These are phyloP conservation scores for Ogataea paradorogensis DNA, from an alignment of 805 yeast genomes.

Conservation along the genomic window DNA sequence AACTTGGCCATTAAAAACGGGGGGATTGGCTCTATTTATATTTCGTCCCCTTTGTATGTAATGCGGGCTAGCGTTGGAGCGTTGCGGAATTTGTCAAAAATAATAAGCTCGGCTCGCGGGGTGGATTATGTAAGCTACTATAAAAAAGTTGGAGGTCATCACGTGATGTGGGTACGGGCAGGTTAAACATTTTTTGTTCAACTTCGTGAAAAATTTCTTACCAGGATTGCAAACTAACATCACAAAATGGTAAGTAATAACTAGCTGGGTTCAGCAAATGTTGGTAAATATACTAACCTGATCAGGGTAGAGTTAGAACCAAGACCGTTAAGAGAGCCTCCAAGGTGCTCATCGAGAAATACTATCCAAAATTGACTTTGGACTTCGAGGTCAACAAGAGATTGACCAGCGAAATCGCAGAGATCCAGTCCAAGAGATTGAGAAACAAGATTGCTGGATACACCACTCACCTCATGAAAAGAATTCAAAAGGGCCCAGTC, in stretches of 20 bases:
- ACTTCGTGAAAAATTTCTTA: conserved; percentile 12
- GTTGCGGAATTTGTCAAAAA: conserved; percentile 1
- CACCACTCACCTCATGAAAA: conserved; percentile 99
- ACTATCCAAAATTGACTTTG: conserved; percentile 99
- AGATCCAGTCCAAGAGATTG: conserved; percentile 98
- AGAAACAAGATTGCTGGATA: conserved; percentile 99
- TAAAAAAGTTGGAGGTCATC: neutral
- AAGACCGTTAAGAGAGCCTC: conserved; percentile 99
- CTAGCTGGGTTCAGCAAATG: conserved; percentile 4
- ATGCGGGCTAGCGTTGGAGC: conserved; percentile 6
- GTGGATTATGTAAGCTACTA: too few species aligned
- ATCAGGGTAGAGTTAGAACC: conserved; percentile 99
- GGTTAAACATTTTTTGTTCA: conserved; percentile 4
- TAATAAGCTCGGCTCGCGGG: neutral
- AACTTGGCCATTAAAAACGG: conserved; percentile 44
- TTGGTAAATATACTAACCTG: conserved; percentile 1
- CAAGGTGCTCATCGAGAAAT: conserved; percentile 98
- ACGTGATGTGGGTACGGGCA: conserved; percentile 9
- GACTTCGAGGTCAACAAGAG: conserved; percentile 99
- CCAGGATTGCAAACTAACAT: conserved; percentile 12
- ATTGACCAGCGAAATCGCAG: conserved; percentile 96
- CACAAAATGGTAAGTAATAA: conserved; percentile 30
- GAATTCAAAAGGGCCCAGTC: conserved; percentile 99
- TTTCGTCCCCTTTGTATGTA: conserved; percentile 6
- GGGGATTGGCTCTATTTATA: conserved; percentile 7